phyloP scores from a whole-genome alignment of 2,329 filamentous ascomycete species.

The Botrytis medusae region DNA sequence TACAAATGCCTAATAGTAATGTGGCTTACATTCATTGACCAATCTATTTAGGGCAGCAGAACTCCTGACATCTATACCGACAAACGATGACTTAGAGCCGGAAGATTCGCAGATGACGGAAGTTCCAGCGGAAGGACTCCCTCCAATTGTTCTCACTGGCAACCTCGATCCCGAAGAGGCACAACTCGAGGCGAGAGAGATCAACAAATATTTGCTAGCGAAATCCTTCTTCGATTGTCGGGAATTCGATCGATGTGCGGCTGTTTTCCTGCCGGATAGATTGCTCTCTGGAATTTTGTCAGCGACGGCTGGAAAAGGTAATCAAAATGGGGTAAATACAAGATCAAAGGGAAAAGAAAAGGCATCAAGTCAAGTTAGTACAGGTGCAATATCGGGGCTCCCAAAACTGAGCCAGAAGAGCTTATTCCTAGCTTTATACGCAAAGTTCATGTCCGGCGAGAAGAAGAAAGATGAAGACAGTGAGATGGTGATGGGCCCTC shows the following conservation, averaged over 20 bases:
- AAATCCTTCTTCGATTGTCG: slow-evolving; percentile 95
- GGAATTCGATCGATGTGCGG: slow-evolving; percentile 90
- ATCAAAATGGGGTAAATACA: slow-evolving; percentile 43
- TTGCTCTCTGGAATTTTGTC: slow-evolving; percentile 67
- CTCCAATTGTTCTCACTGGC: slow-evolving; percentile 51
- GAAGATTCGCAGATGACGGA: slow-evolving; percentile 60
- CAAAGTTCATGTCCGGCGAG: slow-evolving; percentile 89
- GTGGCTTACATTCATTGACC: slow-evolving; percentile 21
- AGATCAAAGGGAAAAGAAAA: slow-evolving; percentile 65
- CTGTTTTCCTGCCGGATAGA: slow-evolving; percentile 82
- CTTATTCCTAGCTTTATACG: slow-evolving; percentile 87
- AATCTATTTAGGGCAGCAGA: slow-evolving; percentile 75
- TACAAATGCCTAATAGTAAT: slow-evolving; percentile 42
- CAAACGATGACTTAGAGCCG: slow-evolving; percentile 52
- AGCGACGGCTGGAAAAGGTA: slow-evolving; percentile 41
- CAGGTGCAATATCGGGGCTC: slow-evolving; percentile 38
- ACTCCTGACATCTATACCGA: slow-evolving; percentile 77
- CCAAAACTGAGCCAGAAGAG: slow-evolving; percentile 81
- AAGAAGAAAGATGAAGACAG: slow-evolving; percentile 95
- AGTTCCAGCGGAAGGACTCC: slow-evolving; percentile 49
- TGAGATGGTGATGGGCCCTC: slow-evolving; percentile 94
- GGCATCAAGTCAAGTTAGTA: slow-evolving; percentile 24
- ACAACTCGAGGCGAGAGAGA: slow-evolving; percentile 72
- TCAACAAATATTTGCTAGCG: slow-evolving; percentile 81
- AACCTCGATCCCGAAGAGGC: slow-evolving; percentile 72